Percentiles rank a stretch among this genome's conserved stretches.
Conservation (phyloP, 2,329 filamentous ascomycete species). For the Calonectria ilicicola region DNA sequence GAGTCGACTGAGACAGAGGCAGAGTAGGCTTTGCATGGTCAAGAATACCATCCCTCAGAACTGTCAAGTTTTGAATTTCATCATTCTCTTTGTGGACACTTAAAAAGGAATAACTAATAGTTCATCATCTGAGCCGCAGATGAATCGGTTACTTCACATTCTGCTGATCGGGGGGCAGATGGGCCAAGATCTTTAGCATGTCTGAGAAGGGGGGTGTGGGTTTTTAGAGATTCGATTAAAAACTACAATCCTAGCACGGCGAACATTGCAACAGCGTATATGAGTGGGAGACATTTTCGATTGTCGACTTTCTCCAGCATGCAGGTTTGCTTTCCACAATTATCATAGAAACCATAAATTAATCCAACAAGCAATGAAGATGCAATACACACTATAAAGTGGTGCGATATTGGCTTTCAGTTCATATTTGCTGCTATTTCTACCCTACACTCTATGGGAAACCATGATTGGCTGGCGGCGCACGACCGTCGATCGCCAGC, state of each 20-base stretch:
- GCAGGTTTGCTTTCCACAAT: not conserved
- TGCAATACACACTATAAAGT: not conserved
- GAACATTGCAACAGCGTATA: not conserved
- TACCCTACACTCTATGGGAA: slow-evolving; percentile 1
- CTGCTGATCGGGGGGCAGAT: not conserved
- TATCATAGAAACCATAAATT: too few relatives aligned
- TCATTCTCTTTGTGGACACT: not conserved
- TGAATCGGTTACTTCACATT: not conserved
- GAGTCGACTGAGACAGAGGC: slow-evolving; percentile 48
- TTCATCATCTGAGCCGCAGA: not conserved
- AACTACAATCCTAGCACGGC: not conserved
- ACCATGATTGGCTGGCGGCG: not conserved
- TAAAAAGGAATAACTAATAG: not conserved
- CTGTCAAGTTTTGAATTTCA: slow-evolving; percentile 4
- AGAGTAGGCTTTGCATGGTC: slow-evolving; percentile 16
- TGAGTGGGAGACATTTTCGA: not conserved
- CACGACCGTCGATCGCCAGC: not conserved
- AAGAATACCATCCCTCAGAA: not conserved
- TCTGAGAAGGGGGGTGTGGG: not conserved
- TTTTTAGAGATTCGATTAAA: not conserved
- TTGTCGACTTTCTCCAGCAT: not conserved
- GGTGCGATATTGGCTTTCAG: not conserved
- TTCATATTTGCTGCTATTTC: not conserved
- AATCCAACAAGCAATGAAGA: not conserved
- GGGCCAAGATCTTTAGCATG: not conserved